Percentiles rank a stretch among this genome's conserved stretches.
phyloP scores from a whole-genome alignment of 768 basidiomycete genomes.

The Rhizopogon vesiculosus region DNA sequence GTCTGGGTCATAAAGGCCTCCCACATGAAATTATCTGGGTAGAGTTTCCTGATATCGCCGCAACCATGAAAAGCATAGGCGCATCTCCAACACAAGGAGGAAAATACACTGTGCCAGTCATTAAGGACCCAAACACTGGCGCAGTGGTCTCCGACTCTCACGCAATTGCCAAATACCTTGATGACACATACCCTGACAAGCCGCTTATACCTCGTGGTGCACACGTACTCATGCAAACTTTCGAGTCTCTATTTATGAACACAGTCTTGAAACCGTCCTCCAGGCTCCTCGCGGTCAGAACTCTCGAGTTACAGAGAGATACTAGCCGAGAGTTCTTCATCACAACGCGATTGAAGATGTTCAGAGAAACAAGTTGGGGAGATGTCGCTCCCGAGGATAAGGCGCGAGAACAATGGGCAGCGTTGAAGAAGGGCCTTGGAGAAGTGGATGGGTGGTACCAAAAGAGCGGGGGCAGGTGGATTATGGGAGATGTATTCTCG shows the following conservation, averaged over 20 bases:
- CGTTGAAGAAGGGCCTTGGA: neutral
- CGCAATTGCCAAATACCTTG: slow-evolving; percentile 44
- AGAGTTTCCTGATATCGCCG: slow-evolving; percentile 44
- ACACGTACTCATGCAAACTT: neutral
- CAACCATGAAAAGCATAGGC: neutral
- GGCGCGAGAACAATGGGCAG: neutral
- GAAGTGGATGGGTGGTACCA: neutral
- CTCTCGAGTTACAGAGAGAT: neutral
- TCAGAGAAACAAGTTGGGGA: neutral
- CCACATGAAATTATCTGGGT: slow-evolving; percentile 44
- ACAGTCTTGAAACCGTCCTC: neutral
- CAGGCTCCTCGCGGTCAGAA: neutral
- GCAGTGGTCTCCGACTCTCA: slow-evolving; percentile 34
- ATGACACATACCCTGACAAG: slow-evolving; percentile 35
- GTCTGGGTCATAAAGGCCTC: slow-evolving; percentile 31
- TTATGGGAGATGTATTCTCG: slow-evolving; percentile 2
- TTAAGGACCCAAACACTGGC: slow-evolving; percentile 36
- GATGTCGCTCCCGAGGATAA: neutral
- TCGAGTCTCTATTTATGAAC: neutral
- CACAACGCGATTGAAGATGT: neutral
- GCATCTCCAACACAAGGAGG: neutral
- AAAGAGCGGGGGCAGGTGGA: slow-evolving; percentile 3
- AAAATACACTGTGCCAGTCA: slow-evolving; percentile 41
- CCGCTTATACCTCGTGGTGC: neutral
- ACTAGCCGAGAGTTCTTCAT: neutral